phyloP scores from a whole-genome alignment of 495 filamentous ascomycete species.

The Aspergillus sparsus region DNA sequence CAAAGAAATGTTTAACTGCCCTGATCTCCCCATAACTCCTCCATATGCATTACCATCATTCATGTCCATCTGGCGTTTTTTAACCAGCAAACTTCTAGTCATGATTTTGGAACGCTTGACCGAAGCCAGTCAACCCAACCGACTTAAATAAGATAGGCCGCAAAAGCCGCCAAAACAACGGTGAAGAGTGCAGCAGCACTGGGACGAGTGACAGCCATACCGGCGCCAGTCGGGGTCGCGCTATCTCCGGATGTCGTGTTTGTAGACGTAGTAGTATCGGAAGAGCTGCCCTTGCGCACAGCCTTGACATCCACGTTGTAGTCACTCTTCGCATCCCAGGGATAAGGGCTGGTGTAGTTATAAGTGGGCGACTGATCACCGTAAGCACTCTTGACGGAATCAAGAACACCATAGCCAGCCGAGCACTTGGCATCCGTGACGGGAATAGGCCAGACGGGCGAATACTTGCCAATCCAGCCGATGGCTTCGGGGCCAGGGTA shows the following conservation, averaged over 20 bases:
- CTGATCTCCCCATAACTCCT: too few relatives aligned
- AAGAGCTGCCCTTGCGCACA: background rate
- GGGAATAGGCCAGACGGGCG: slow-evolving; percentile 44
- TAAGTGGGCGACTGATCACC: slow-evolving; percentile 29
- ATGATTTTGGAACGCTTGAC: too few relatives aligned
- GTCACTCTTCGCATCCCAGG: slow-evolving; percentile 23
- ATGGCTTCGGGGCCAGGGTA: slow-evolving; percentile 46
- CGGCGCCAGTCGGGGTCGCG: background rate
- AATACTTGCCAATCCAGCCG: slow-evolving; percentile 31
- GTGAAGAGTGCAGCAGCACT: background rate
- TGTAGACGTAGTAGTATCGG: background rate
- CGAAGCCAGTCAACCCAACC: too few relatives aligned
- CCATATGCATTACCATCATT: too few relatives aligned
- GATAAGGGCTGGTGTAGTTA: slow-evolving; percentile 45
- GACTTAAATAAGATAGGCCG: too few relatives aligned
- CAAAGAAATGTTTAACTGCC: too few relatives aligned
- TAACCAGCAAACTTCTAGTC: too few relatives aligned
- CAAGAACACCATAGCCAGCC: slow-evolving; percentile 46
- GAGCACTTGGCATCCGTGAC: slow-evolving; percentile 44
- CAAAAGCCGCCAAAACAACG: too few relatives aligned
- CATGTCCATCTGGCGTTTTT: too few relatives aligned
- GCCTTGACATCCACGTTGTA: background rate
- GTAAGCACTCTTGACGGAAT: slow-evolving; percentile 43
- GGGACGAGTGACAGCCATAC: background rate
- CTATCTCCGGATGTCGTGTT: background rate